These are phyloP conservation scores for Tillandsia fasciculata DNA, from an alignment of 176 grass and related monocot species.

Conservation along the genomic window DNA sequence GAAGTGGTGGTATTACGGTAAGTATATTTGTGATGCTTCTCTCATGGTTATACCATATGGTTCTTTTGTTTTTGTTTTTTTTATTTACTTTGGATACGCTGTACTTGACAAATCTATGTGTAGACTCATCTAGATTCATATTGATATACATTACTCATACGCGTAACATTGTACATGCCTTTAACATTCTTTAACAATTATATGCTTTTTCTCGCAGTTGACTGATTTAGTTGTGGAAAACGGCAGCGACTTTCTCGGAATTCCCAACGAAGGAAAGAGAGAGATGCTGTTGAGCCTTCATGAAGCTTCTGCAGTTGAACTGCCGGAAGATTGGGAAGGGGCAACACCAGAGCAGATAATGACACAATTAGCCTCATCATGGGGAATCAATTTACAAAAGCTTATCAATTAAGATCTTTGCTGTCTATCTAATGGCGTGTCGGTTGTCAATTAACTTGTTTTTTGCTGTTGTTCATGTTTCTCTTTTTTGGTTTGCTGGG, in stretches of 20 bases:
- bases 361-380: slow-evolving; percentile 84
- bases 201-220: slow-evolving; percentile 39
- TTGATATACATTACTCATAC: no score
- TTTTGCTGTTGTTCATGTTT: slow-evolving; percentile 23
- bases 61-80: no score
- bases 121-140: no score
- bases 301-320: slow-evolving; percentile 46
- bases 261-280: slow-evolving; percentile 52
- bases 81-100: no score
- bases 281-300: slow-evolving; percentile 68
- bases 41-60: no score
- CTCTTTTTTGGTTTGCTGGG: slow-evolving; percentile 38
- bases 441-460: slow-evolving; percentile 8
- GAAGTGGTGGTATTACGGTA: no score
- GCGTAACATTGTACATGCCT: background rate
- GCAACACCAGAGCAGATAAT: slow-evolving; percentile 73
- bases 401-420: slow-evolving; percentile 44
- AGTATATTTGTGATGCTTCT: no score
- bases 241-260: slow-evolving; percentile 55
- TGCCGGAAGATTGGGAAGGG: slow-evolving; percentile 80
- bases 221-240: slow-evolving; percentile 78
- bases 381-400: slow-evolving; percentile 77
- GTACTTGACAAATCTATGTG: no score
- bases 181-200: no score
- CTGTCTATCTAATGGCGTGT: slow-evolving; percentile 7